phyloP scores from a whole-genome alignment of 345 rosid species.

The Brassica rapa region DNA sequence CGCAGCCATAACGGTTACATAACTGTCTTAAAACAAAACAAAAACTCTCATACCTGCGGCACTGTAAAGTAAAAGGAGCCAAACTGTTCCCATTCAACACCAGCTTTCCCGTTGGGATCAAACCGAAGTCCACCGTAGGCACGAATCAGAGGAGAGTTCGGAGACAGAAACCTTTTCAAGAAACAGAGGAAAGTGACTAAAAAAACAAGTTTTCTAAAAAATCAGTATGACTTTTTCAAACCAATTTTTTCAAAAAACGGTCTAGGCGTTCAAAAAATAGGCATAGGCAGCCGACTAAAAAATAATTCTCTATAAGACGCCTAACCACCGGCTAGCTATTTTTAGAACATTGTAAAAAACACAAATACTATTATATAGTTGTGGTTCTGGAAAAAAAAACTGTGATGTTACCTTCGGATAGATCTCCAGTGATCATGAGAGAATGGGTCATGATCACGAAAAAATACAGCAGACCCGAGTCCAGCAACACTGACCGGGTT shows the following conservation, averaged over 20 bases:
- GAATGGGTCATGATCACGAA: conserved; percentile 65
- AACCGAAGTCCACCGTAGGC: conserved; percentile 91
- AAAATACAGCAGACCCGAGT: conserved; percentile 77
- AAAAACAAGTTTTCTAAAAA: too few species aligned
- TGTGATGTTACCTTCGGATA: conserved; percentile 57
- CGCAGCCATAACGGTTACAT: background rate
- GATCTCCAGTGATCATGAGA: conserved; percentile 77
- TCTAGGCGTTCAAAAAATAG: too few species aligned
- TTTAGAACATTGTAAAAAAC: too few species aligned
- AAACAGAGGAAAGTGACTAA: background rate
- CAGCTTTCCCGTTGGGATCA: conserved; percentile 57
- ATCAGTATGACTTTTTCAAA: too few species aligned
- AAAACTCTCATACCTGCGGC: conserved; percentile 60
- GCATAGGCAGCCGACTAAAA: too few species aligned
- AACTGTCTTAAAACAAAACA: background rate
- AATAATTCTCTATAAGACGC: too few species aligned
- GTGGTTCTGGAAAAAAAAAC: background rate
- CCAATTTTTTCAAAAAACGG: too few species aligned
- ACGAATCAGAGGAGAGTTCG: conserved; percentile 70
- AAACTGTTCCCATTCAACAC: conserved; percentile 75
- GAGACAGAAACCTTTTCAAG: conserved; percentile 61
- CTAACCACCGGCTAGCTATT: too few species aligned
- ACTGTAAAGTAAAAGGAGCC: conserved; percentile 83
- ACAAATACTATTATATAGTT: background rate
- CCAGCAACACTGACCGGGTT: conserved; percentile 73